Percentiles rank a stretch among this genome's conserved stretches.
phyloP scores from a whole-genome alignment of 176 grass and related monocot species.

The Carex pumila region DNA sequence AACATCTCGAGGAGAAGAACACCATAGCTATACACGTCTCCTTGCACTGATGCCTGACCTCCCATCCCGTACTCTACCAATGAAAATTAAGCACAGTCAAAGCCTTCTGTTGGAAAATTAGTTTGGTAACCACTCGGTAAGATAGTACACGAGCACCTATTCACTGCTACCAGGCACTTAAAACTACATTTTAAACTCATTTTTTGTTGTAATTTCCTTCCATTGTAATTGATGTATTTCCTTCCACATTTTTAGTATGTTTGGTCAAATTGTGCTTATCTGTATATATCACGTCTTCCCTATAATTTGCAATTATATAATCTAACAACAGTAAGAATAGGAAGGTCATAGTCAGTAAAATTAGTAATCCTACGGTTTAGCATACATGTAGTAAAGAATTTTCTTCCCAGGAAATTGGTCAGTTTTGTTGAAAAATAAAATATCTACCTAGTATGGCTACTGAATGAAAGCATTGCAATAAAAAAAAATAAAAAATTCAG shows the following conservation, averaged over 20 bases:
- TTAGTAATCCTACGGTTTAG: not conserved
- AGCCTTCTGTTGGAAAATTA: not conserved
- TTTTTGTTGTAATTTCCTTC: not conserved
- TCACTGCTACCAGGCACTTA: not conserved
- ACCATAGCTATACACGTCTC: slow-evolving; percentile 48
- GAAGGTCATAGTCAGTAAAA: not conserved
- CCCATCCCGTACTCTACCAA: slow-evolving; percentile 29
- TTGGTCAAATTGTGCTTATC: too few relatives aligned
- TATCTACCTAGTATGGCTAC: not conserved
- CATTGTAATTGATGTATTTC: not conserved
- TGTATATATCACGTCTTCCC: too few relatives aligned
- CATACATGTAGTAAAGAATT: not conserved
- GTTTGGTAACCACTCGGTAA: not conserved
- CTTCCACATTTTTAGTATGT: not conserved
- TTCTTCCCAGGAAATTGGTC: not conserved
- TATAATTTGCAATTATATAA: not conserved
- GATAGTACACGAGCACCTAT: not conserved
- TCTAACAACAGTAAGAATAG: not conserved
- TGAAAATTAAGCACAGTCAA: not conserved
- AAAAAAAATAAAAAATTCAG: too few relatives aligned
- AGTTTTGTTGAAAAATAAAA: not conserved
- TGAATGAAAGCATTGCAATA: not conserved
- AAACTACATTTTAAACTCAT: not conserved
- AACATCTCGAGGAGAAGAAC: slow-evolving; percentile 47
- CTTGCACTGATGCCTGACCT: slow-evolving; percentile 7